phyloP scores from a whole-genome alignment of 805 yeast species.

The Blastobotrys chiropterorum region DNA sequence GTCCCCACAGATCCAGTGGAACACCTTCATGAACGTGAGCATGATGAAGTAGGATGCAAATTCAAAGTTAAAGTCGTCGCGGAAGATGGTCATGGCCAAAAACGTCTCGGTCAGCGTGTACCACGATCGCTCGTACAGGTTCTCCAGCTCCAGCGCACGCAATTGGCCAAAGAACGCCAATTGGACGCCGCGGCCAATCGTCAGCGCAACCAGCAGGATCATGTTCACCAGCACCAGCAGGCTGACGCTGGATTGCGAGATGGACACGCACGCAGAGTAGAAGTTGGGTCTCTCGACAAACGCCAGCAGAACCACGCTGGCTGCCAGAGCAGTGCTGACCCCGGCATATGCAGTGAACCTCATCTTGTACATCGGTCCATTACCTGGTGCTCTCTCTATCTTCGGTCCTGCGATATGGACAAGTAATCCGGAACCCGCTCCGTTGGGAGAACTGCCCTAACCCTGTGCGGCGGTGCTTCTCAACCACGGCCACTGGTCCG shows the following conservation, averaged over 20 bases:
- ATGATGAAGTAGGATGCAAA: slow-evolving; percentile 38
- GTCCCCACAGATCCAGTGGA: slow-evolving; percentile 68
- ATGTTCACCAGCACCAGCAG: slow-evolving; percentile 36
- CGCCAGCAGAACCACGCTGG: slow-evolving; percentile 33
- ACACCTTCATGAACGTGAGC: slow-evolving; percentile 52
- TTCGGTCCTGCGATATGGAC: too few relatives aligned
- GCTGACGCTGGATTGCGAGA: slow-evolving; percentile 46
- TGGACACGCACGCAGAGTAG: slow-evolving; percentile 43
- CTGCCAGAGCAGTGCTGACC: slow-evolving; percentile 28
- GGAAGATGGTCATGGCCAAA: slow-evolving; percentile 49
- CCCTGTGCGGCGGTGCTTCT: too few relatives aligned
- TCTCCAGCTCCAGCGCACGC: slow-evolving; percentile 69
- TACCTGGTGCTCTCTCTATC: neutral
- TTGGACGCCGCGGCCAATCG: slow-evolving; percentile 17
- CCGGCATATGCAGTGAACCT: slow-evolving; percentile 1
- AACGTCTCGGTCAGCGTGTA: slow-evolving; percentile 54
- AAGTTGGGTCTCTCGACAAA: slow-evolving; percentile 41
- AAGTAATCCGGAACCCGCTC: too few relatives aligned
- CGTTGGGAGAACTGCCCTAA: too few relatives aligned
- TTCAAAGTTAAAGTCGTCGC: slow-evolving; percentile 41
- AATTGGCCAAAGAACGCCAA: slow-evolving; percentile 57
- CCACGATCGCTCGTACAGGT: slow-evolving; percentile 60
- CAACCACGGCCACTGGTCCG: too few relatives aligned
- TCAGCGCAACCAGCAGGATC: slow-evolving; percentile 16
- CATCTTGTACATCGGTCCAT: neutral